These are phyloP conservation scores for Brassica hybrid DNA, from an alignment of 441 rosid genomes.

Conservation along the genomic window DNA sequence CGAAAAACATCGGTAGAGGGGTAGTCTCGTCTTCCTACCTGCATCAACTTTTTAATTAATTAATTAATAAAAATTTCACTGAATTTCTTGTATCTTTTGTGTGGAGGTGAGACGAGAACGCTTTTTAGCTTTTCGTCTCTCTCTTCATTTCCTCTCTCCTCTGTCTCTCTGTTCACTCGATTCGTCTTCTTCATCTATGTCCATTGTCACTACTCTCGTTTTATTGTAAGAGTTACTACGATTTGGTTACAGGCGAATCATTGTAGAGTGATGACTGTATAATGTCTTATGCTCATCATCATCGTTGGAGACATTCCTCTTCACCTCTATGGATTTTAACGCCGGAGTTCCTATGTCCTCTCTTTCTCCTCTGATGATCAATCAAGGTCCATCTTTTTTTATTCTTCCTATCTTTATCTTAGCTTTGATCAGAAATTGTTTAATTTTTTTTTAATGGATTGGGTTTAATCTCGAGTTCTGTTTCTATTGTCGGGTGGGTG, in stretches of 20 bases:
- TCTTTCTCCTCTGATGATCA: slow-evolving; percentile 62
- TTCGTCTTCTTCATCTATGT: slow-evolving; percentile 41
- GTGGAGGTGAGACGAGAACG: slow-evolving; percentile 68
- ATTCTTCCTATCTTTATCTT: neutral
- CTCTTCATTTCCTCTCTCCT: slow-evolving; percentile 32
- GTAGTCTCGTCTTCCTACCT: neutral
- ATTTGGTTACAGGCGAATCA: slow-evolving; percentile 9
- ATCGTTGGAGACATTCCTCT: slow-evolving; percentile 32
- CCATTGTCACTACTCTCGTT: slow-evolving; percentile 37
- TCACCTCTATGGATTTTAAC: slow-evolving; percentile 68
- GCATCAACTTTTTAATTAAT: neutral
- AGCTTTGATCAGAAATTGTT: slow-evolving; percentile 8
- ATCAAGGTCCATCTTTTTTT: slow-evolving; percentile 49
- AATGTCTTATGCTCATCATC: slow-evolving; percentile 40
- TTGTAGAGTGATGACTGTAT: slow-evolving; percentile 37
- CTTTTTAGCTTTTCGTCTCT: slow-evolving; percentile 43
- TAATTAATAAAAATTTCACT: neutral
- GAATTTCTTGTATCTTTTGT: slow-evolving; percentile 45
- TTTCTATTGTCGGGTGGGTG: neutral
- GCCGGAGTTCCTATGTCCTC: slow-evolving; percentile 82
- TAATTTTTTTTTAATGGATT: neutral
- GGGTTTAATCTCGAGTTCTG: slow-evolving; percentile 20
- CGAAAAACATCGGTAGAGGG: slow-evolving; percentile 19
- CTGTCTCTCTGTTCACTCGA: slow-evolving; percentile 38
- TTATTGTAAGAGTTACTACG: slow-evolving; percentile 3